These are phyloP conservation scores for Plantago ovata DNA, from an alignment of 257 asterid species.

Conservation along the genomic window DNA sequence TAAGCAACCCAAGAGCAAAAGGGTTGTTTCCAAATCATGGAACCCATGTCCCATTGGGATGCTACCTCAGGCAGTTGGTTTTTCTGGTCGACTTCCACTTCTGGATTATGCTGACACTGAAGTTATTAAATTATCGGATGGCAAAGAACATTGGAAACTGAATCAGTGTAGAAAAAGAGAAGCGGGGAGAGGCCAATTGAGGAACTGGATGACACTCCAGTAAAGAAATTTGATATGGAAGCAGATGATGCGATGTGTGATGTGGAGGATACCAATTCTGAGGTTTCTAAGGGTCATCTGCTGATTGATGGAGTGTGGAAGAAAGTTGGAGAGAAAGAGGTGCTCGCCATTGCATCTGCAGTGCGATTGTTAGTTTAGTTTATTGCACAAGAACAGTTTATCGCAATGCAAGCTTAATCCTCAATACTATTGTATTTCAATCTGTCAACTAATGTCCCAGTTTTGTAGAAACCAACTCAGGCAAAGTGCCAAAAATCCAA, in stretches of 20 bases:
- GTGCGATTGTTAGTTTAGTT: constrained; percentile 41
- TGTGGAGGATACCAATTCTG: constrained; percentile 9
- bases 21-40: constrained; percentile 60
- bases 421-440: not conserved
- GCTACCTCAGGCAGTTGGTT: constrained; percentile 61
- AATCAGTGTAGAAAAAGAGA: constrained; percentile 43
- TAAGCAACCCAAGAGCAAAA: constrained; percentile 29
- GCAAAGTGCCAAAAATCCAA: not conserved
- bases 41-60: constrained; percentile 77
- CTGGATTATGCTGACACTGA: constrained; percentile 37
- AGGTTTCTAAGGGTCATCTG: constrained; percentile 44
- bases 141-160: constrained; percentile 18
- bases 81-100: constrained; percentile 52
- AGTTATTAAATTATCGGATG: constrained; percentile 17
- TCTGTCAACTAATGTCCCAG: constrained; percentile 3
- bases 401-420: not conserved
- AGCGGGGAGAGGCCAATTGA: constrained; percentile 34
- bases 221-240: constrained; percentile 28
- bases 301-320: constrained; percentile 72
- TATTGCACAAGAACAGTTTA: not conserved
- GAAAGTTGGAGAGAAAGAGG: constrained; percentile 45
- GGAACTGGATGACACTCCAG: constrained; percentile 22
- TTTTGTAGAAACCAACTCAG: not conserved
- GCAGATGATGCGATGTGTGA: constrained; percentile 18
- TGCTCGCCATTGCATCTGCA: constrained; percentile 52